Base-by-base conservation (phyloP, 2,329 filamentous ascomycete genomes). In the Exserohilum rostratum region DNA sequence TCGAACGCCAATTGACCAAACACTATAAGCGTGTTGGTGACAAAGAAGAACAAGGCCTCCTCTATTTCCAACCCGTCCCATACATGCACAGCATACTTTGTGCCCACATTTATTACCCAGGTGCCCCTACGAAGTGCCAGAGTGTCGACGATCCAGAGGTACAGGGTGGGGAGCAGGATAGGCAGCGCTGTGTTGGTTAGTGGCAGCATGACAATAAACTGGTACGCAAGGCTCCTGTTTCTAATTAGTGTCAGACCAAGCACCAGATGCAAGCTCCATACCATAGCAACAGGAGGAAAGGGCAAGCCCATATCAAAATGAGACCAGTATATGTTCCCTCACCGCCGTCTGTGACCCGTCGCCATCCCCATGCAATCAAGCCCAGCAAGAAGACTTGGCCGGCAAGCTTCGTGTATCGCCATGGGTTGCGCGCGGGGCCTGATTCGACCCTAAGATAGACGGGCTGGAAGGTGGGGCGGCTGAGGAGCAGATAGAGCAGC, bases 101-200 rank as follows among this genome's bases (percentile, higher is more conserved):
- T 91, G 0, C 83, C 85, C 4, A 79, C 77, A 56, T 84, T 84
- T 45, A 91, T 91, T 1, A 85, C 82, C 89, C 89, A 91, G 0
- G 88, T 90, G 6, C 89, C 89, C 33, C 86, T 78, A 35, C 81
- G 81, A 46, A 91, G 69, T 0, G 88, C 87, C 25, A 89, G 66
- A 3, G 87, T 89, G 60, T 92, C 89, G 10, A 91, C 86, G 1
- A 87, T 66, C 87, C 89, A 91, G 2, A 91, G 80, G 61, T 90
- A 91, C 0, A 88, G 1, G 0, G 89, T 91, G 0, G 89, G 86
- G 1, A 88, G 46, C 0, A 78, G 60, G 22, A 91, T 86, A 0
- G 88, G 86, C 1, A 85, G 59, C 2, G 83, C 57, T 0, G 85
- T 87, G 60, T 83, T 86, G 0, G 79, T 79, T 43, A 76, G 66